Evolutionary conservation across 805 yeast species (phyloP).

Genomic region (Metschnikowia cubensis): DNA sequence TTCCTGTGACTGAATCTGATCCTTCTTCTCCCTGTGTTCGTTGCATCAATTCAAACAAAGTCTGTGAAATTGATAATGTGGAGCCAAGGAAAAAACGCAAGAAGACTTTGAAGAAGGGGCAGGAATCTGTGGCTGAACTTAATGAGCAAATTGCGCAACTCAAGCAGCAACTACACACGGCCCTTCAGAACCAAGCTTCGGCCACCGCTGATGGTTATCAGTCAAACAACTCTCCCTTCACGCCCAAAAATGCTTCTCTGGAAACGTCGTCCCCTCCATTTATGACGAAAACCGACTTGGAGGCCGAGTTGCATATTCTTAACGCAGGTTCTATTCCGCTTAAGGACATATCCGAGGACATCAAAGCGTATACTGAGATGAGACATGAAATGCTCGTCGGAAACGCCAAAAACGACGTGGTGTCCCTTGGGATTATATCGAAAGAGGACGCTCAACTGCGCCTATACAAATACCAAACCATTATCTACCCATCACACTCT

Average conservation of each 20-base stretch:
- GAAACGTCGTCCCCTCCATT: slow-evolving; percentile 21
- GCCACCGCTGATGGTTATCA: neutral
- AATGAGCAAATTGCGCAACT: slow-evolving; percentile 19
- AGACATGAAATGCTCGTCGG: slow-evolving; percentile 32
- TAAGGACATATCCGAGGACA: slow-evolving; percentile 41
- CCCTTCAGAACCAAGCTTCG: slow-evolving; percentile 8
- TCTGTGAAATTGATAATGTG: slow-evolving; percentile 64
- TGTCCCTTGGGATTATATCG: slow-evolving; percentile 55
- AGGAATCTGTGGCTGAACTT: slow-evolving; percentile 19
- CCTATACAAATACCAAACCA: slow-evolving; percentile 45
- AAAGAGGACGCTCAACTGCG: slow-evolving; percentile 56
- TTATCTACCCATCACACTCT: slow-evolving; percentile 49
- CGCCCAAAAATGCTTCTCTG: neutral
- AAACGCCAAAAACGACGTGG: slow-evolving; percentile 41
- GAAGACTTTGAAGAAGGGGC: slow-evolving; percentile 20
- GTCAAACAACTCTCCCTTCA: neutral
- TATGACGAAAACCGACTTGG: slow-evolving; percentile 35
- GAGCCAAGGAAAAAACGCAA: slow-evolving; percentile 51
- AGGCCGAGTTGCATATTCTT: slow-evolving; percentile 37
- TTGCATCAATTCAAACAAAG: slow-evolving; percentile 59
- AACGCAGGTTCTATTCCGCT: slow-evolving; percentile 32
- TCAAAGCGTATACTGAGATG: slow-evolving; percentile 44
- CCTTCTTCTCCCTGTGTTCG: slow-evolving; percentile 68
- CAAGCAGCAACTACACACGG: slow-evolving; percentile 15
- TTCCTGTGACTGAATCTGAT: slow-evolving; percentile 58